phyloP scores from a whole-genome alignment of 2,329 filamentous ascomycete genomes.

The Rachicladosporium sp. region DNA sequence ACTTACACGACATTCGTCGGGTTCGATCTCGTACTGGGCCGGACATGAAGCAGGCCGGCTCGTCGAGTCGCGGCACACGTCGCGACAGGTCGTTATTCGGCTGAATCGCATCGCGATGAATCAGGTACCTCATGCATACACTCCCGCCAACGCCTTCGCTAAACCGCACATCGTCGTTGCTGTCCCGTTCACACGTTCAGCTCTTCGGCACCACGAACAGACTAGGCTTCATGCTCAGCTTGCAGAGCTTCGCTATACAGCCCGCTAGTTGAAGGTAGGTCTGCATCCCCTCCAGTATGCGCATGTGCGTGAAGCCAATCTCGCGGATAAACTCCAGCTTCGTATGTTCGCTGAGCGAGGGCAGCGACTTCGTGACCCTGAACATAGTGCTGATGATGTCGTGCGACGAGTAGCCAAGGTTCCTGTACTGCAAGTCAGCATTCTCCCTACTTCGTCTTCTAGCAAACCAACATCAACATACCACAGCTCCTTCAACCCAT shows the following conservation, averaged over 20 bases:
- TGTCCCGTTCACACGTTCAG: no score
- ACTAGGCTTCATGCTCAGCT: conserved; percentile 90
- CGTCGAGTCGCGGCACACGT: no score
- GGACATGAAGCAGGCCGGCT: no score
- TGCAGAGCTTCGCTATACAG: conserved; percentile 80
- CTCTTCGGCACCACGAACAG: conserved; percentile 46
- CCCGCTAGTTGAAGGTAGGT: conserved; percentile 88
- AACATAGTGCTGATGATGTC: conserved; percentile 99
- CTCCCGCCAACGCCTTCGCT: no score
- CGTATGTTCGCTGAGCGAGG: conserved; percentile 80
- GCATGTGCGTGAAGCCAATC: conserved; percentile 98
- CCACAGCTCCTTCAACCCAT: conserved; percentile 83
- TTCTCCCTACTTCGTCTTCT: no score
- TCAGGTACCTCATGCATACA: no score
- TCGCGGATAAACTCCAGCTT: conserved; percentile 91
- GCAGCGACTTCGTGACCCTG: conserved; percentile 90
- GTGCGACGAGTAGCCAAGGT: conserved; percentile 88
- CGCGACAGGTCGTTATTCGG: no score
- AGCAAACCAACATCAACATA: conserved; percentile 19
- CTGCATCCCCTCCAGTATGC: conserved; percentile 94
- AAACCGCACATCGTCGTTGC: no score
- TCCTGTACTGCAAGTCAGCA: conserved; percentile 29
- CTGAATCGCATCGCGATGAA: no score
- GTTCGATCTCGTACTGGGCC: no score
- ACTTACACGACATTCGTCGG: no score